These are phyloP conservation scores for Litchi chinensis DNA, from an alignment of 345 rosid genomes.

Conservation along the genomic window DNA sequence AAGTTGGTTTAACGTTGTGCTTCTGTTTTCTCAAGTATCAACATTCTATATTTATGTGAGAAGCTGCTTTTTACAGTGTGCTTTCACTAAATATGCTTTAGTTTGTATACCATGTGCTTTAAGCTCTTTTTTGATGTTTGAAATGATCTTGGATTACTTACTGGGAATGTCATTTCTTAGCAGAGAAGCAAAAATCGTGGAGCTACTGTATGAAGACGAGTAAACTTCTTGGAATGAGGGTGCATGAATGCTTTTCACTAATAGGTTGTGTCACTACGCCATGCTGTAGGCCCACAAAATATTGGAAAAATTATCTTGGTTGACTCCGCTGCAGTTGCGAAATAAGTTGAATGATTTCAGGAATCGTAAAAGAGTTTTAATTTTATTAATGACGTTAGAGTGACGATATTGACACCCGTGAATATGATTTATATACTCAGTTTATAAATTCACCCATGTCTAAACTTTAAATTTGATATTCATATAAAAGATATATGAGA, in stretches of 20 bases:
- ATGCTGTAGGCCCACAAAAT: too few species aligned
- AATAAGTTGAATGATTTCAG: too few species aligned
- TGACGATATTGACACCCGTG: too few species aligned
- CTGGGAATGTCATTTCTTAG: slow-evolving; percentile 39
- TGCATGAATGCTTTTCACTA: background rate
- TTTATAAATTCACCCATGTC: too few species aligned
- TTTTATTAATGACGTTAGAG: too few species aligned
- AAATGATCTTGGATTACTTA: slow-evolving; percentile 1
- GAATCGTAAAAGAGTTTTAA: too few species aligned
- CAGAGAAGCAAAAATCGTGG: slow-evolving; percentile 36
- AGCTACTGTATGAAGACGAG: background rate
- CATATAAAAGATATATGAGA: too few species aligned
- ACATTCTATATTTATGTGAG: slow-evolving; percentile 1
- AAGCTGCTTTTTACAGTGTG: background rate
- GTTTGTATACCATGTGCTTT: slow-evolving; percentile 17
- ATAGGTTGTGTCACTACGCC: background rate
- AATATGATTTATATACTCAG: too few species aligned
- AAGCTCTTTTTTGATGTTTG: slow-evolving; percentile 11
- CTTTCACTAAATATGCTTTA: background rate
- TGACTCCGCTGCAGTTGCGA: too few species aligned
- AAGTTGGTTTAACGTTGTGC: slow-evolving; percentile 29
- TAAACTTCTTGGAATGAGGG: background rate
- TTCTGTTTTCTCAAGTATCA: slow-evolving; percentile 2
- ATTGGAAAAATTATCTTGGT: too few species aligned
- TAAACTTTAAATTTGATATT: too few species aligned